Percentiles rank a stretch among this genome's conserved stretches.
These are phyloP conservation scores for Schizosaccharomyces versatilis DNA, from an alignment of 1,139 yeast genomes.

Conservation along the genomic window DNA sequence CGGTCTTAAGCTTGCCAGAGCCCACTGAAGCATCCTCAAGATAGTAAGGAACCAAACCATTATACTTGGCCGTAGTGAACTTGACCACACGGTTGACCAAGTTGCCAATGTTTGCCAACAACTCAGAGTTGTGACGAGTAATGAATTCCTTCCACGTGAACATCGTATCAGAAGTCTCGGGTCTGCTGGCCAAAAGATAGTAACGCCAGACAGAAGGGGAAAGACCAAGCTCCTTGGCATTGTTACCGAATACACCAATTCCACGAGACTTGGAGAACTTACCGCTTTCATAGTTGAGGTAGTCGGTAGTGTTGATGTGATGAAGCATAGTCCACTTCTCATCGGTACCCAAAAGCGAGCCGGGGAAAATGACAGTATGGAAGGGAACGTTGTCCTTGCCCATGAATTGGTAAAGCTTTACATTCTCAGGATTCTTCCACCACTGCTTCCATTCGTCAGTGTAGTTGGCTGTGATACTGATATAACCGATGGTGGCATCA, in stretches of 20 bases:
- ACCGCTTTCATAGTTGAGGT: conserved; percentile 91
- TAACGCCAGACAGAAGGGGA: conserved; percentile 94
- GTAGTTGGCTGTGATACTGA: conserved; percentile 87
- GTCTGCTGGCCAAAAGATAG: conserved; percentile 76
- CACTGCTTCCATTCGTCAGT: conserved; percentile 61
- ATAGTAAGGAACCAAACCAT: conserved; percentile 62
- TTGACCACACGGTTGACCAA: conserved; percentile 84
- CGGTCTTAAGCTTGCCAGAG: conserved; percentile 25
- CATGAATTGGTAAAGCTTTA: conserved; percentile 84
- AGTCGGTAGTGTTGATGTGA: conserved; percentile 84
- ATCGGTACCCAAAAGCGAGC: conserved; percentile 67
- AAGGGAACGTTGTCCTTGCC: conserved; percentile 97
- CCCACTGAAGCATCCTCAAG: conserved; percentile 24
- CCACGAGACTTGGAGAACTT: conserved; percentile 93
- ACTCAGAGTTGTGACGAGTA: conserved; percentile 74
- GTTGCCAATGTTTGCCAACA: conserved; percentile 88
- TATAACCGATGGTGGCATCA: conserved; percentile 92
- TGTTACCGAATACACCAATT: conserved; percentile 93
- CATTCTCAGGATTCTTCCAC: conserved; percentile 84
- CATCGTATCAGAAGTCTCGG: conserved; percentile 87
- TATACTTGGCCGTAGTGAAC: conserved; percentile 73
- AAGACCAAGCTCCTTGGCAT: conserved; percentile 80
- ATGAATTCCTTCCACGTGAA: conserved; percentile 95
- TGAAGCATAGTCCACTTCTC: conserved; percentile 81
- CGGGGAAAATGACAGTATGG: conserved; percentile 96